phyloP scores from a whole-genome alignment of 139 green algal genomes.

The Chlorella sp. region DNA sequence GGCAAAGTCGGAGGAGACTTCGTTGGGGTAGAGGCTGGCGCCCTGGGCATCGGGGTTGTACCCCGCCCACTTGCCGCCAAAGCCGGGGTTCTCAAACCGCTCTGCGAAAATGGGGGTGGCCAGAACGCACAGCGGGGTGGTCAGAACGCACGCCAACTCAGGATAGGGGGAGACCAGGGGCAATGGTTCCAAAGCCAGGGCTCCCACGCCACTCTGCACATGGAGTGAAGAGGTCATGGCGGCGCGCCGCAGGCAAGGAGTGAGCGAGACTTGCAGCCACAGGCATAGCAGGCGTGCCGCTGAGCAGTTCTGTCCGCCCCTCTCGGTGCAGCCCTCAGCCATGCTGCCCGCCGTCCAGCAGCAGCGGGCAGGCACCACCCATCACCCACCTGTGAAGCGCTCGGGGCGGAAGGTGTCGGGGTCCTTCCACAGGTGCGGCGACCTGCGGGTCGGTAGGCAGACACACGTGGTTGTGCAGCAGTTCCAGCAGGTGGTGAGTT shows the following conservation, averaged over 20 bases:
- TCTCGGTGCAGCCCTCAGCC: too few relatives aligned
- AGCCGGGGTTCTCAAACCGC: slow-evolving; percentile 53
- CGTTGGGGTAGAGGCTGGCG: slow-evolving; percentile 93
- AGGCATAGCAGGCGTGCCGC: too few relatives aligned
- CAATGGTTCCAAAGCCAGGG: too few relatives aligned
- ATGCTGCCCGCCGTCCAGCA: too few relatives aligned
- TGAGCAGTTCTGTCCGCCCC: too few relatives aligned
- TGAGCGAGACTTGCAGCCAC: not conserved
- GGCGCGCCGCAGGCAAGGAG: too few relatives aligned
- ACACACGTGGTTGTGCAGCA: too few relatives aligned
- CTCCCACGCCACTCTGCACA: too few relatives aligned
- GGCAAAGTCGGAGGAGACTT: slow-evolving; percentile 95
- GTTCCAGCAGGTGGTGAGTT: too few relatives aligned
- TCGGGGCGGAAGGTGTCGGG: slow-evolving; percentile 93
- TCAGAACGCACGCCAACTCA: too few relatives aligned
- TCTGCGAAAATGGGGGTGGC: too few relatives aligned
- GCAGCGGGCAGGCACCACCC: slow-evolving; percentile 9
- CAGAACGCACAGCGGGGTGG: too few relatives aligned
- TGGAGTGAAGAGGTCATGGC: not conserved
- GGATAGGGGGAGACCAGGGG: not conserved
- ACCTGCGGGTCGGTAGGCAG: slow-evolving; percentile 46
- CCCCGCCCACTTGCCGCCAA: slow-evolving; percentile 74
- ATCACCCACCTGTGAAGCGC: slow-evolving; percentile 78
- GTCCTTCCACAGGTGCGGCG: slow-evolving; percentile 94
- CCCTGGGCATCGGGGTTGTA: slow-evolving; percentile 72